phyloP scores from a whole-genome alignment of 2,329 filamentous ascomycete genomes.

The Penicillium sp. region DNA sequence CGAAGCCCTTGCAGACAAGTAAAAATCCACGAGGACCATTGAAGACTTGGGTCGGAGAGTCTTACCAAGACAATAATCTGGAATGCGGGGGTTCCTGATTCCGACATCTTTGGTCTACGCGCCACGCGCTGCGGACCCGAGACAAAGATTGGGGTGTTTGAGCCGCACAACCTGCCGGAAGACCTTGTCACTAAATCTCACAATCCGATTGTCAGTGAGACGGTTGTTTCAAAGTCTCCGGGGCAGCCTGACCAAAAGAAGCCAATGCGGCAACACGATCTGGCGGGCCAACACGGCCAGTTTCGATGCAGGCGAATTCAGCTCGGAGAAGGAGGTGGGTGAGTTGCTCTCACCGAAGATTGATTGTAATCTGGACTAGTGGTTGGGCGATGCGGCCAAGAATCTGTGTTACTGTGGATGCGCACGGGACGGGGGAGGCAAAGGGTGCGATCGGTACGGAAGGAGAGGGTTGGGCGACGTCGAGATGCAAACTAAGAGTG shows the following conservation, averaged over 20 bases:
- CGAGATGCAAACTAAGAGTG: not conserved
- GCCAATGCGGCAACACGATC: too few species aligned
- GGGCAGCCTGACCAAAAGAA: too few species aligned
- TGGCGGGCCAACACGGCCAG: too few species aligned
- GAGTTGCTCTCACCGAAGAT: not conserved
- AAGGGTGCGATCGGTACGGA: constrained; percentile 2
- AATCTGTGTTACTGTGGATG: not conserved
- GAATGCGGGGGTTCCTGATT: constrained; percentile 46
- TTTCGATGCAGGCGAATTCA: not conserved
- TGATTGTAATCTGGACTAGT: constrained; percentile 3
- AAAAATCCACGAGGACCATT: too few species aligned
- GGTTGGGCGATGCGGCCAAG: not conserved
- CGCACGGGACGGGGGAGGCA: not conserved
- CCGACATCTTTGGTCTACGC: constrained; percentile 14
- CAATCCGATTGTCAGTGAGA: not conserved
- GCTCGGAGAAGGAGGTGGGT: not conserved
- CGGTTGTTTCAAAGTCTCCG: too few species aligned
- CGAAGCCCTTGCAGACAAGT: constrained; percentile 2
- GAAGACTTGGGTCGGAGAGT: constrained; percentile 14
- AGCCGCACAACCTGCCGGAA: not conserved
- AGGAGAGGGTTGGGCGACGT: not conserved
- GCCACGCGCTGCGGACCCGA: constrained; percentile 1
- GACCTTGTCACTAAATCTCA: not conserved
- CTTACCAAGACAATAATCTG: constrained; percentile 71
- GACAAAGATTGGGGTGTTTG: constrained; percentile 1